phyloP scores from a whole-genome alignment of 75 land plant species.

The Picea sitchensis region DNA sequence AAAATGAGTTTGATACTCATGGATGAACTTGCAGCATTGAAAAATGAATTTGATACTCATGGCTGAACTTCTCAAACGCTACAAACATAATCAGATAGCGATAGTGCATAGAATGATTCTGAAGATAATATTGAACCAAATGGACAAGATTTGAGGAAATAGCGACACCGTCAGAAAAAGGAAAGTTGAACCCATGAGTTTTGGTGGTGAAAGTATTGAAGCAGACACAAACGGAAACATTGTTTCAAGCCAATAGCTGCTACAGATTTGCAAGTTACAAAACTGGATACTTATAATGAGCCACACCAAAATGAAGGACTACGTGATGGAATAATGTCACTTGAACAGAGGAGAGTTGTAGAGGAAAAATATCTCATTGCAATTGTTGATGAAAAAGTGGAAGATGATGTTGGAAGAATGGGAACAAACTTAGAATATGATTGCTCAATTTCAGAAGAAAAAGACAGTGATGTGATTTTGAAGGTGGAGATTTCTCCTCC shows the following conservation, averaged over 20 bases:
- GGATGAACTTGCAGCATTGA: too few relatives aligned
- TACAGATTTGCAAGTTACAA: not conserved
- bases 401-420: not conserved
- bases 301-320: not conserved
- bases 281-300: not conserved
- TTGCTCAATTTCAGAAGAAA: constrained; percentile 25
- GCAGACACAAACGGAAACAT: not conserved
- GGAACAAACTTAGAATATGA: not conserved
- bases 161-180: not conserved
- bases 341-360: constrained; percentile 6
- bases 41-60: too few relatives aligned
- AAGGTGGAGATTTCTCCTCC: constrained; percentile 1
- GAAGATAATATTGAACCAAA: constrained; percentile 17
- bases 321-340: not conserved
- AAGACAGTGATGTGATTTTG: constrained; percentile 25
- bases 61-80: too few relatives aligned
- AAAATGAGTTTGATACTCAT: too few relatives aligned
- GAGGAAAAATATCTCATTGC: constrained; percentile 9
- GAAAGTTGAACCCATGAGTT: not conserved
- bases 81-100: not conserved
- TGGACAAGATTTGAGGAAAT: constrained; percentile 20
- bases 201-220: not conserved
- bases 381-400: not conserved
- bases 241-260: too few relatives aligned
- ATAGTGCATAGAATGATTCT: constrained; percentile 13